phyloP scores from a whole-genome alignment of 2,329 filamentous ascomycete species.

The Alternaria angustiovoidea region DNA sequence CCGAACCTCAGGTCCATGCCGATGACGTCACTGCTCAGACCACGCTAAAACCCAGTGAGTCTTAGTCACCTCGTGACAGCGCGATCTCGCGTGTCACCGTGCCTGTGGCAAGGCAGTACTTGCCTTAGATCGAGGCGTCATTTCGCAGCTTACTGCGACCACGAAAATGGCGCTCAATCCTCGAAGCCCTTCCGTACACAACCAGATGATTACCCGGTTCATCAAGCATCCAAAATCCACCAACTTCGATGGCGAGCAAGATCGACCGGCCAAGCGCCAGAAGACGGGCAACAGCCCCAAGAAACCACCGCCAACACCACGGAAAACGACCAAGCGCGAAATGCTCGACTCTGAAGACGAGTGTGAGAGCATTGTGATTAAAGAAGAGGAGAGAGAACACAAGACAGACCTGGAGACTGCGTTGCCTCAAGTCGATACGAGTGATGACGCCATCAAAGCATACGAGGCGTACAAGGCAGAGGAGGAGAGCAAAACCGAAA shows the following conservation, averaged over 20 bases:
- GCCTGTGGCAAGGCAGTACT: constrained; percentile 10
- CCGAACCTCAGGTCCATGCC: background rate
- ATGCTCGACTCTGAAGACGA: constrained; percentile 53
- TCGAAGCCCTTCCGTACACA: constrained; percentile 56
- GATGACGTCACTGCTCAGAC: background rate
- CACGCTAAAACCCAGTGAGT: background rate
- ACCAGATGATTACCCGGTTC: constrained; percentile 57
- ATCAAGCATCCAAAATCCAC: constrained; percentile 57
- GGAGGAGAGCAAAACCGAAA: constrained; percentile 52
- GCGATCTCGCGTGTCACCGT: constrained; percentile 22
- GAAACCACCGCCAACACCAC: constrained; percentile 31
- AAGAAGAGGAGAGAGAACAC: constrained; percentile 37
- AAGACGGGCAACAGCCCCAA: constrained; percentile 35
- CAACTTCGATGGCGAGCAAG: constrained; percentile 52
- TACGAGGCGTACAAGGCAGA: constrained; percentile 76
- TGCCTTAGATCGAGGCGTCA: constrained; percentile 13
- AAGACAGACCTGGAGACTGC: constrained; percentile 76
- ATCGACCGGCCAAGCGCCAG: constrained; percentile 55
- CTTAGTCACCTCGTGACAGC: constrained; percentile 25
- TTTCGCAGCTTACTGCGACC: constrained; percentile 8
- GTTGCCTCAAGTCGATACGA: constrained; percentile 70
- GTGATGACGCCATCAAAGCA: constrained; percentile 76
- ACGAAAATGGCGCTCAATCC: constrained; percentile 49
- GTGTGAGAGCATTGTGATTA: constrained; percentile 45
- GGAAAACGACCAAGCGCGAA: constrained; percentile 38